These are phyloP conservation scores for Chrysoporthe austroafricana DNA, from an alignment of 2,329 filamentous ascomycete species.

Conservation along the genomic window DNA sequence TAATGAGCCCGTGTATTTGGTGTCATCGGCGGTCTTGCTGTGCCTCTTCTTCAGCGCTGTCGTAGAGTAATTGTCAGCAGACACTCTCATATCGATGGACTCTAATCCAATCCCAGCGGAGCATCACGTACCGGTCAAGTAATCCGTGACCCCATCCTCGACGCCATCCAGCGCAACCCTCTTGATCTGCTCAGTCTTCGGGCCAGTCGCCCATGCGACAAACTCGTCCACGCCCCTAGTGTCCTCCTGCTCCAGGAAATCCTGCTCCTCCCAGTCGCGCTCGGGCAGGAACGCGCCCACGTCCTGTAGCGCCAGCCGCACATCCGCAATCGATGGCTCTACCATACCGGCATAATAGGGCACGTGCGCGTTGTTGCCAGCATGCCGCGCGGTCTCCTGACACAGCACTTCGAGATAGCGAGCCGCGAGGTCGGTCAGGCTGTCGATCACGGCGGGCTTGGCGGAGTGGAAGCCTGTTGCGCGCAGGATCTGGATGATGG, in stretches of 20 bases:
- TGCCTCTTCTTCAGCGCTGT: conserved; percentile 85
- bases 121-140: conserved; percentile 61
- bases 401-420: conserved; percentile 80
- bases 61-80: conserved; percentile 36
- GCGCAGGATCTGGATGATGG: conserved; percentile 87
- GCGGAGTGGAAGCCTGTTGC: conserved; percentile 88
- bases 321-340: conserved; percentile 71
- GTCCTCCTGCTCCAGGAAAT: conserved; percentile 75
- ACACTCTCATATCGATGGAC: neutral
- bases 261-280: conserved; percentile 68
- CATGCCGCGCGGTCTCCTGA: conserved; percentile 71
- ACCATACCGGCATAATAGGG: conserved; percentile 61
- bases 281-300: conserved; percentile 75
- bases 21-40: conserved; percentile 85
- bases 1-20: conserved; percentile 82
- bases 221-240: conserved; percentile 77
- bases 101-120: neutral
- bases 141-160: conserved; percentile 66
- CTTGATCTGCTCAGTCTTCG: conserved; percentile 77
- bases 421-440: conserved; percentile 82
- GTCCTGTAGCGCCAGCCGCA: conserved; percentile 84
- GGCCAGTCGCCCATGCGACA: conserved; percentile 75
- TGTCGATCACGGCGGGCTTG: conserved; percentile 80
- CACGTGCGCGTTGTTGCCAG: conserved; percentile 67
- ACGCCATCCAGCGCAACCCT: conserved; percentile 76